A percentile compares a stretch with the other conserved stretches of the same genome.
phyloP scores from a whole-genome alignment of 768 basidiomycete species.

The Boletus subcaerulescens region DNA sequence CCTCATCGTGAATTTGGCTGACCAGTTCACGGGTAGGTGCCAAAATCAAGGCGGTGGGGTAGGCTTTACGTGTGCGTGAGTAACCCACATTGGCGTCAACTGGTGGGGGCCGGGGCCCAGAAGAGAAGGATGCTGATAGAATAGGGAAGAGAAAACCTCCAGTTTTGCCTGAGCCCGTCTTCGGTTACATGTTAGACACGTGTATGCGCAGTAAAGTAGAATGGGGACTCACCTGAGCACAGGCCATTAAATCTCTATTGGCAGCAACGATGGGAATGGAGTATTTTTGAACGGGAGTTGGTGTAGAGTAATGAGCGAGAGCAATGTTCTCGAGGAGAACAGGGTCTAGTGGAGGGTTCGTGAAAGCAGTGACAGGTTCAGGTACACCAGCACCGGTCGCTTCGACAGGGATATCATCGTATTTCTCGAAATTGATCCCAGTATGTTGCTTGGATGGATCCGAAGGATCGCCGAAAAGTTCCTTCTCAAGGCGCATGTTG shows the following conservation, averaged over 20 bases:
- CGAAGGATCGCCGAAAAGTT: conserved; percentile 86
- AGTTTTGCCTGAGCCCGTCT: conserved; percentile 99
- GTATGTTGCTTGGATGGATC: conserved; percentile 90
- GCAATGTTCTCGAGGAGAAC: conserved; percentile 94
- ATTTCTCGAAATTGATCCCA: conserved; percentile 99
- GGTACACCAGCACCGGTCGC: conserved; percentile 97
- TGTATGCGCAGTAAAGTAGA: conserved; percentile 3
- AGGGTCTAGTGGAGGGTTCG: conserved; percentile 84
- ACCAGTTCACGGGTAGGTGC: conserved; percentile 99
- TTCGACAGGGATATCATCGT: conserved; percentile 99
- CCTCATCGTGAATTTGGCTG: conserved; percentile 98
- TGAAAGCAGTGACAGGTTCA: conserved; percentile 87
- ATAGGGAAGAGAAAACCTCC: conserved; percentile 99
- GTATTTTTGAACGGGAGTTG: conserved; percentile 99
- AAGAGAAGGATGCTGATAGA: conserved; percentile 84
- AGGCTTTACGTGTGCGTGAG: conserved; percentile 80
- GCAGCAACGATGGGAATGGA: conserved; percentile 96
- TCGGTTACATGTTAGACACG: conserved; percentile 25
- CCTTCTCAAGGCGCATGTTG: conserved; percentile 90
- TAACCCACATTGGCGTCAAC: conserved; percentile 50
- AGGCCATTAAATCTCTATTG: conserved; percentile 90
- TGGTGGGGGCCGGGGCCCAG: conserved; percentile 76
- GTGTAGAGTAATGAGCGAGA: conserved; percentile 88
- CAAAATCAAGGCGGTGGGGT: conserved; percentile 94
- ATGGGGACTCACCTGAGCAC: conserved; percentile 66